phyloP scores from a whole-genome alignment of 192 early-diverging fungal genomes.

The Polychytrium aggregatum region DNA sequence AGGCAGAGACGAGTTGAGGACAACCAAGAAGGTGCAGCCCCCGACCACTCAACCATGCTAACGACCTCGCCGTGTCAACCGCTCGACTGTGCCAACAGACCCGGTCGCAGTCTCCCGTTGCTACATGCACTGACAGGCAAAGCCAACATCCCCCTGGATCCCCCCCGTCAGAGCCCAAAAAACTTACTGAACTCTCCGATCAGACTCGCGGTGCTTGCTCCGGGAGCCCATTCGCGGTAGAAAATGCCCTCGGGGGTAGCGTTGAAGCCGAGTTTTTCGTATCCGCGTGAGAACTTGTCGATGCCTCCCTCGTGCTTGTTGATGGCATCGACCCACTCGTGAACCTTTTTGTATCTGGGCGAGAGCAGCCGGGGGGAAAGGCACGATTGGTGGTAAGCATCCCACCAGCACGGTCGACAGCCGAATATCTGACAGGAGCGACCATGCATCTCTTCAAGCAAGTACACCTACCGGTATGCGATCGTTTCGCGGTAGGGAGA shows the following conservation, averaged over 20 bases:
- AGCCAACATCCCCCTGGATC: too few relatives aligned
- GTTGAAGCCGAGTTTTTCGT: slow-evolving; percentile 73
- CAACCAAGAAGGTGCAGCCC: slow-evolving; percentile 3
- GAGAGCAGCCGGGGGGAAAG: background rate
- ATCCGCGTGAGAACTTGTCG: slow-evolving; percentile 72
- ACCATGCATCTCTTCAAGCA: background rate
- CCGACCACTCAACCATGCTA: too few relatives aligned
- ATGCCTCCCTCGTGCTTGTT: slow-evolving; percentile 63
- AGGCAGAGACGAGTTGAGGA: background rate
- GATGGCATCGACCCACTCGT: slow-evolving; percentile 63
- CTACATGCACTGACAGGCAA: too few relatives aligned
- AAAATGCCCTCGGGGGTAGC: slow-evolving; percentile 48
- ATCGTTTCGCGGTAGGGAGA: slow-evolving; percentile 54
- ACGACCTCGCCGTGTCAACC: too few relatives aligned
- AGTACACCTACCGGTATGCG: slow-evolving; percentile 34
- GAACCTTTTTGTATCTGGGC: slow-evolving; percentile 20
- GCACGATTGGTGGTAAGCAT: background rate
- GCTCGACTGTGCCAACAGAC: too few relatives aligned
- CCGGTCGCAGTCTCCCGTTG: too few relatives aligned
- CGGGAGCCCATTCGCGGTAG: slow-evolving; percentile 96
- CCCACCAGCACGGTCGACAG: background rate
- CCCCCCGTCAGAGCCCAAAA: too few relatives aligned
- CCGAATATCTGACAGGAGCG: background rate
- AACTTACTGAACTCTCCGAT: slow-evolving; percentile 84
- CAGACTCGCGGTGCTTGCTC: slow-evolving; percentile 60